Base-by-base conservation (phyloP, 208 protist genomes). In the Leishmania arabica region DNA sequence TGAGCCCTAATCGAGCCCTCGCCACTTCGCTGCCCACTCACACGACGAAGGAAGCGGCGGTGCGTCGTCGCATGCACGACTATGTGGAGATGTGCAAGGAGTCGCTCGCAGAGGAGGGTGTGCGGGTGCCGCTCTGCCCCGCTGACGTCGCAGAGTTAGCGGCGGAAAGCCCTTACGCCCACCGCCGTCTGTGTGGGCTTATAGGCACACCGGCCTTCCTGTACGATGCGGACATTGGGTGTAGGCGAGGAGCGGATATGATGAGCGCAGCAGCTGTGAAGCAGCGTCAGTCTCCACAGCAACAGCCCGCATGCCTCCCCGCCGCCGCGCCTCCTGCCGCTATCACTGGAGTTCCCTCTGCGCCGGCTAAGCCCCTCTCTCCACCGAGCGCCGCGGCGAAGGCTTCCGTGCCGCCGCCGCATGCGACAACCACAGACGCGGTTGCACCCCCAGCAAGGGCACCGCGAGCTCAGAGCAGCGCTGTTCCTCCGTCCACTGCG, bases 201-300 rank as follows among this genome's bases (percentile, higher is more conserved):
- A 88, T 96, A 60, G 89, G 89, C 45, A 91, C 89, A 8, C 68
- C 82, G 17, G 75, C 72, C 2, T 96, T 96, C 79, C 53, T 92
- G 64, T 83, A 77, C 5, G 91, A 90, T 42, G 85, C 89, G 1
- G 92, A 90, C 70, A 80, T 84, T 40, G 92, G 92, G 1, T 88
- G 86, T 45, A 81, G 75, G 40, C 11, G 54, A 68, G 76, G 66
- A 53, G 45, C 11, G 34, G 19, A 13, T 58, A 40, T 8, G 19
- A 21, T 58, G 71, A 60, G 2, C 71, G 45, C 15, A 49, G 27
- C 49, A n/a, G 24, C 49, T 49, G 15, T 3, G 49, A n/a, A 17
- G 13, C 71, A 75, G 31, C 27, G 31, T 27, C 71, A 27, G 31
- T 40, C n/a, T 31, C 60, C 11, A 19, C 49, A 9, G 47, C 31